These are phyloP conservation scores for Silene noctiflora DNA, from an alignment of 179 eudicot species.

Conservation along the genomic window DNA sequence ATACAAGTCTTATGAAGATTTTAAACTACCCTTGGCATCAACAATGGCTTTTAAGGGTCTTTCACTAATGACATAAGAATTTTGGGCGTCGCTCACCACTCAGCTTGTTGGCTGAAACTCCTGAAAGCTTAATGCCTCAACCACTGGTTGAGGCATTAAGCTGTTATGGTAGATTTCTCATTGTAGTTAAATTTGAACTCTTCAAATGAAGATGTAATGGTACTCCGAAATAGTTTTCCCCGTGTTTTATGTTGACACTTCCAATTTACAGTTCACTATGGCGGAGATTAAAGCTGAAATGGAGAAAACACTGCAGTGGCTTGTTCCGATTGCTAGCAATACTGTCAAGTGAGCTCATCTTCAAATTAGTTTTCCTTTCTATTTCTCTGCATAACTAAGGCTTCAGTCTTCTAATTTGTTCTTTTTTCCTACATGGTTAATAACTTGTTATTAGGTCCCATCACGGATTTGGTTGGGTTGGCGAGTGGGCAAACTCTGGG, in stretches of 20 bases:
- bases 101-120: too few species aligned
- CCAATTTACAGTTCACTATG: slow-evolving; percentile 52
- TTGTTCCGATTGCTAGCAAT: slow-evolving; percentile 85
- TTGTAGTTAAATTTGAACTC: too few species aligned
- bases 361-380: slow-evolving; percentile 3
- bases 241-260: slow-evolving; percentile 1
- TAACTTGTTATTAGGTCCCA: slow-evolving; percentile 59
- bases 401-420: slow-evolving; percentile 22
- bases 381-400: not conserved
- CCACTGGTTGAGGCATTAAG: too few species aligned
- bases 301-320: slow-evolving; percentile 95
- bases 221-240: not conserved
- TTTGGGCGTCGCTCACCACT: too few species aligned
- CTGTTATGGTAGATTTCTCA: too few species aligned
- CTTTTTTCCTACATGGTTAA: slow-evolving; percentile 7
- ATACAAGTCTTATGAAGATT: too few species aligned
- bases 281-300: slow-evolving; percentile 80
- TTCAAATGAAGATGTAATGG: too few species aligned
- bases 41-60: too few species aligned
- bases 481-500: slow-evolving; percentile 99
- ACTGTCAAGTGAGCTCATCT: slow-evolving; percentile 70
- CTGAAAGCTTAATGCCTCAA: too few species aligned
- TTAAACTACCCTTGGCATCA: too few species aligned
- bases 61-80: too few species aligned
- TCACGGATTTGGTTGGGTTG: slow-evolving; percentile 99